Evolutionary conservation across 2,329 filamentous ascomycete species (phyloP).

Genomic region (Apiospora marii): DNA sequence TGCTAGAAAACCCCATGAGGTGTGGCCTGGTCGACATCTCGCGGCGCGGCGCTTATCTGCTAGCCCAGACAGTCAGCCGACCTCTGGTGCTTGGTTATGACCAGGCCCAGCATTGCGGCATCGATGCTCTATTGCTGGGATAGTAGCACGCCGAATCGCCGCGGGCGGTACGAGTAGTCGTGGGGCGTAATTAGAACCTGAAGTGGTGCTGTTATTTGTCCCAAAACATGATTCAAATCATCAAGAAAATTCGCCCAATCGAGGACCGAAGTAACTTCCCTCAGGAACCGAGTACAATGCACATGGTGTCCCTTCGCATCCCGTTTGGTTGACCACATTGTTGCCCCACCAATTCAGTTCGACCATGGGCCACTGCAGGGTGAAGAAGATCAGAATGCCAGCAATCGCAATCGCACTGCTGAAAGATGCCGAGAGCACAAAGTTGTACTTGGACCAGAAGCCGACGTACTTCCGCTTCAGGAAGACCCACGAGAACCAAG

Average conservation of each 20-base stretch:
- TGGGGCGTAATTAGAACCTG: background rate
- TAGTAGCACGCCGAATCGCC: background rate
- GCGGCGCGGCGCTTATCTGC: slow-evolving; percentile 10
- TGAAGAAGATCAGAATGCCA: slow-evolving; percentile 39
- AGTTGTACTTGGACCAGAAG: slow-evolving; percentile 42
- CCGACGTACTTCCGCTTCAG: slow-evolving; percentile 35
- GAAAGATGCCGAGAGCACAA: slow-evolving; percentile 38
- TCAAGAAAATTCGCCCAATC: slow-evolving; percentile 48
- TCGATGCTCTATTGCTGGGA: background rate
- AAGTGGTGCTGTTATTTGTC: background rate
- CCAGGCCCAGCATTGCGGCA: background rate
- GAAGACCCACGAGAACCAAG: slow-evolving; percentile 51
- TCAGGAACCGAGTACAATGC: slow-evolving; percentile 43
- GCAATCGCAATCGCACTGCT: slow-evolving; percentile 38
- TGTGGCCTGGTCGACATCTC: background rate
- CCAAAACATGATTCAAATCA: background rate
- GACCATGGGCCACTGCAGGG: slow-evolving; percentile 35
- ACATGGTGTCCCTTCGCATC: slow-evolving; percentile 53
- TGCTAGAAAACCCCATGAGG: background rate
- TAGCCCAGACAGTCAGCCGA: background rate
- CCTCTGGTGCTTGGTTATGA: background rate
- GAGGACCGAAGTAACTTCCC: slow-evolving; percentile 43
- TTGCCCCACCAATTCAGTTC: slow-evolving; percentile 57
- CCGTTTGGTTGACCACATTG: slow-evolving; percentile 44
- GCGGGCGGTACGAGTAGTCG: background rate